Conservation (phyloP, 768 basidiomycete genomes). For the Tephrocybe rancida region DNA sequence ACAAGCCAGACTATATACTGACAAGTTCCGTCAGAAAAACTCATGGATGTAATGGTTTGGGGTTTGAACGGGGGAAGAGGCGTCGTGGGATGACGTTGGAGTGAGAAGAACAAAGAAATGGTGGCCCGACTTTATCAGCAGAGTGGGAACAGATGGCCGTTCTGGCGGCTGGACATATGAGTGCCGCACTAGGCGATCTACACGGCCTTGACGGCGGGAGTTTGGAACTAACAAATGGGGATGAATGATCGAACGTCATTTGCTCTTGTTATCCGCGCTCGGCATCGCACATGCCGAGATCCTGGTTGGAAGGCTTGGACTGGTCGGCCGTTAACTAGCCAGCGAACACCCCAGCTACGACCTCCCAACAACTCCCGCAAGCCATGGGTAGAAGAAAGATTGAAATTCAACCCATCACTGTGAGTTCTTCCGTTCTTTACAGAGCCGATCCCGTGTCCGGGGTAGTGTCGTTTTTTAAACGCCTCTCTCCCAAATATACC, state of each 20-base stretch:
- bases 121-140: constrained; percentile 1
- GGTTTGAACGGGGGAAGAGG: constrained; percentile 6
- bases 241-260: constrained; percentile 5
- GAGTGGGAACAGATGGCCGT: constrained; percentile 11
- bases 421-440: constrained; percentile 37
- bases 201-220: constrained; percentile 10
- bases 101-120: constrained; percentile 2
- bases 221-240: constrained; percentile 6
- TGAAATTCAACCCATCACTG: constrained; percentile 79
- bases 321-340: constrained; percentile 13
- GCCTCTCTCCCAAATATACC: constrained; percentile 23
- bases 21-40: constrained; percentile 9
- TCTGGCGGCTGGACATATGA: not conserved
- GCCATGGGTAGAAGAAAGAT: constrained; percentile 75
- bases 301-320: constrained; percentile 9
- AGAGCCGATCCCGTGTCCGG: constrained; percentile 17
- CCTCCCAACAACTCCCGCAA: constrained; percentile 15
- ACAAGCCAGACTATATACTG: constrained; percentile 3
- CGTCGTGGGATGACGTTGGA: constrained; percentile 7
- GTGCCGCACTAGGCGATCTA: constrained; percentile 9
- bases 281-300: constrained; percentile 11
- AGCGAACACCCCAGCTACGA: constrained; percentile 26
- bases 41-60: not conserved
- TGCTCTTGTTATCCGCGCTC: constrained; percentile 10
- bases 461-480: not conserved